phyloP scores from a whole-genome alignment of 257 asterid species.

The Henckelia pumila region DNA sequence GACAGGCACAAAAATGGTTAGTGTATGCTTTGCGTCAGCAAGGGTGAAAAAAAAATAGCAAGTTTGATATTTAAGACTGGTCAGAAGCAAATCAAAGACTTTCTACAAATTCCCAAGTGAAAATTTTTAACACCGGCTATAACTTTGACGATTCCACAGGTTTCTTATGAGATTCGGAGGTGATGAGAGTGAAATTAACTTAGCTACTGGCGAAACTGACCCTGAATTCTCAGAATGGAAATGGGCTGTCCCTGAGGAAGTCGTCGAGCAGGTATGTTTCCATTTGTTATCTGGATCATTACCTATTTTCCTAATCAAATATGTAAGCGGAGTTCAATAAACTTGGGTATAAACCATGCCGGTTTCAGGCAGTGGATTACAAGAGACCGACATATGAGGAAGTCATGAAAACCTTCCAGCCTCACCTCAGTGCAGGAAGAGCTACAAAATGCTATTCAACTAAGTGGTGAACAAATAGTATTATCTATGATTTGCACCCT shows the following conservation, averaged over 20 bases:
- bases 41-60: not conserved
- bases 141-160: constrained; percentile 40
- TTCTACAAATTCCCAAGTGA: not conserved
- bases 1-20: constrained; percentile 96
- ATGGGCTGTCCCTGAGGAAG: constrained; percentile 92
- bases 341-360: not conserved
- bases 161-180: constrained; percentile 77
- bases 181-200: constrained; percentile 78
- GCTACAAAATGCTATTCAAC: constrained; percentile 78
- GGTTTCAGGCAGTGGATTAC: constrained; percentile 82
- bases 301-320: not conserved
- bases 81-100: constrained; percentile 4
- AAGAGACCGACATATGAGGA: constrained; percentile 95
- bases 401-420: constrained; percentile 64
- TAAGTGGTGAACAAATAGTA: constrained; percentile 61
- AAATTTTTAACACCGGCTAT: not conserved
- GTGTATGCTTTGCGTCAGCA: constrained; percentile 15
- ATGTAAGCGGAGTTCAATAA: not conserved
- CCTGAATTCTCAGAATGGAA: constrained; percentile 96
- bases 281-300: not conserved
- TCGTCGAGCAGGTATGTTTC: constrained; percentile 68
- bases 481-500: constrained; percentile 22
- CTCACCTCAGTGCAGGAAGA: constrained; percentile 48
- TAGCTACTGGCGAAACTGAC: constrained; percentile 72
- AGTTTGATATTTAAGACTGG: not conserved